These are phyloP conservation scores for Scheffersomyces stambukii DNA, from an alignment of 1,139 yeast genomes.

Conservation along the genomic window DNA sequence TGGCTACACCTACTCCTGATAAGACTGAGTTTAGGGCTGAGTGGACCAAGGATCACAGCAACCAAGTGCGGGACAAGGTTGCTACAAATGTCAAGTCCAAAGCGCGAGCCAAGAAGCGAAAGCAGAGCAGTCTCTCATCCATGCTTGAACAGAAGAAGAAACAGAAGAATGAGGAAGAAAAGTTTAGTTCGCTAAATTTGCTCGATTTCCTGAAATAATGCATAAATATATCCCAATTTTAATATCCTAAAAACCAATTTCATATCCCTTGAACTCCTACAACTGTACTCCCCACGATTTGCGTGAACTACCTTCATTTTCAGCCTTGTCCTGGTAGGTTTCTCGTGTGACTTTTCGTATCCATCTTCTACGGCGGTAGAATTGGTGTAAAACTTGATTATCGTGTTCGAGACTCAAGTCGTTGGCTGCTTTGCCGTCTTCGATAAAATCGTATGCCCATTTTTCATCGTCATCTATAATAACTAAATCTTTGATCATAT, in stretches of 20 bases:
- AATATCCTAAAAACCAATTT: slow-evolving; percentile 1
- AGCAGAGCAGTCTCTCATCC: slow-evolving; percentile 29
- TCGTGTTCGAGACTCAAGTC: not conserved
- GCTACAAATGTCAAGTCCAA: slow-evolving; percentile 13
- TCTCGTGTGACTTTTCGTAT: slow-evolving; percentile 14
- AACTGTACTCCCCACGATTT: slow-evolving; percentile 7
- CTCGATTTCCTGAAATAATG: slow-evolving; percentile 41
- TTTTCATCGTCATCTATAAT: slow-evolving; percentile 64
- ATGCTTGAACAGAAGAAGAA: slow-evolving; percentile 43
- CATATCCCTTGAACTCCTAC: no score
- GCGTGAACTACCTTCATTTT: slow-evolving; percentile 5
- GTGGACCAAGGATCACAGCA: slow-evolving; percentile 9
- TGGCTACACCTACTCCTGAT: slow-evolving; percentile 1
- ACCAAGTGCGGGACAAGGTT: no score
- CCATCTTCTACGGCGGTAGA: slow-evolving; percentile 56
- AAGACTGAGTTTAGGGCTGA: slow-evolving; percentile 7
- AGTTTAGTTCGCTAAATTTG: slow-evolving; percentile 34
- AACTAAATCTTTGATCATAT: slow-evolving; percentile 49
- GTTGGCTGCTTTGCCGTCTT: not conserved
- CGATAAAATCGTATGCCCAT: slow-evolving; percentile 63
- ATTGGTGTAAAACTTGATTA: slow-evolving; percentile 7
- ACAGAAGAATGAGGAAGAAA: slow-evolving; percentile 22
- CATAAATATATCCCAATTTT: not conserved
- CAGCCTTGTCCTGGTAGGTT: slow-evolving; percentile 7
- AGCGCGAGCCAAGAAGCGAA: slow-evolving; percentile 26